A percentile compares a stretch with the other conserved stretches of the same genome.
phyloP scores from a whole-genome alignment of 2,329 filamentous ascomycete genomes.

The Seiridium cupressi region DNA sequence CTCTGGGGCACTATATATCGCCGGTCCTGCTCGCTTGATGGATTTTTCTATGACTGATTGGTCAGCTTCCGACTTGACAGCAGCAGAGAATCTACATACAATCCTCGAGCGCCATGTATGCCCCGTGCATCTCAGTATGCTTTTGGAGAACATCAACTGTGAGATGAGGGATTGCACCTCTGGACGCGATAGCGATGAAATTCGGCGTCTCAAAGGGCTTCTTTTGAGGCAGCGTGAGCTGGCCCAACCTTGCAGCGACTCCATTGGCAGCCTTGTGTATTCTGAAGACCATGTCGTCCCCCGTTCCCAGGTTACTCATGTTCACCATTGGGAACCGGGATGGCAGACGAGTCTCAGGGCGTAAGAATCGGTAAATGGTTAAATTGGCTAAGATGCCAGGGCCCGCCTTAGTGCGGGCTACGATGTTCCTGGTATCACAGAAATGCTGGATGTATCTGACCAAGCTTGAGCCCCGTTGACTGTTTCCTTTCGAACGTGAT shows the following conservation, averaged over 20 bases:
- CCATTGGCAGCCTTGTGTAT: constrained; percentile 42
- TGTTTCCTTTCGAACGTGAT: too few relatives aligned
- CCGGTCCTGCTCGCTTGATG: constrained; percentile 39
- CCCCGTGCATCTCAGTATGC: constrained; percentile 62
- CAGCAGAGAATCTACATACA: constrained; percentile 51
- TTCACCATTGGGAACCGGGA: not conserved
- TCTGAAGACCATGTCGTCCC: constrained; percentile 34
- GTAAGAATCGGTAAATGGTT: not conserved
- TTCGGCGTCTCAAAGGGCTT: constrained; percentile 77
- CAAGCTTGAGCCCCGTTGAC: too few relatives aligned
- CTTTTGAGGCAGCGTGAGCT: constrained; percentile 59
- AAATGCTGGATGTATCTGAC: too few relatives aligned
- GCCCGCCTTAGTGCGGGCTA: too few relatives aligned
- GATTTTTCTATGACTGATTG: constrained; percentile 52
- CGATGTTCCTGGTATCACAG: too few relatives aligned
- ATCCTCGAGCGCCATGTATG: constrained; percentile 87
- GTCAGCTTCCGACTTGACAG: constrained; percentile 7
- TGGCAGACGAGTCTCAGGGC: not conserved
- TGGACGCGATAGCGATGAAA: constrained; percentile 76
- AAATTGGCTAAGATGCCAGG: not conserved
- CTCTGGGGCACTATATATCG: constrained; percentile 43
- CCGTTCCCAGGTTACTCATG: constrained; percentile 4
- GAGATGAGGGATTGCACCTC: constrained; percentile 83
- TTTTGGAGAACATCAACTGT: constrained; percentile 77
- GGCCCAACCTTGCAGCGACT: constrained; percentile 62